These are phyloP conservation scores for Apiotrichum mycotoxinovorans DNA, from an alignment of 1,284 basidiomycete species.

Conservation along the genomic window DNA sequence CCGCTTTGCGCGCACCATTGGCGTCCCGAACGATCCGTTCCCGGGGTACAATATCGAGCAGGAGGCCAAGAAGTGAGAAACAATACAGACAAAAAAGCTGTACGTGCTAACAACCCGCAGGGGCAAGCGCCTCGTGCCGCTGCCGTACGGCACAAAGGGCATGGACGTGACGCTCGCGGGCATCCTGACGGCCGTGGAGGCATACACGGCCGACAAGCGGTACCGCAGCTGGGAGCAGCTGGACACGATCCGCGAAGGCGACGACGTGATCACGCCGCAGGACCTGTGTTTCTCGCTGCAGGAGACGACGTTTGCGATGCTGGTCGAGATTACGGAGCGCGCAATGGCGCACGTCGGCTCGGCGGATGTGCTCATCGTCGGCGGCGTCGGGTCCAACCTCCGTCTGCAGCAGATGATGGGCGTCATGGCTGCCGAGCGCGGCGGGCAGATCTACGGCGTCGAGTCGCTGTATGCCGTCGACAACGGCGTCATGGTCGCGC, in stretches of 20 bases:
- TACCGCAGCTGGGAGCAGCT: conserved; percentile 54
- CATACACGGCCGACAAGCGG: conserved; percentile 75
- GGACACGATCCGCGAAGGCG: conserved; percentile 24
- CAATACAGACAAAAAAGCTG: too few species aligned
- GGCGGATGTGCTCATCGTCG: conserved; percentile 93
- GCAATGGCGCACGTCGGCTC: conserved; percentile 99
- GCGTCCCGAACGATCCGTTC: conserved; percentile 89
- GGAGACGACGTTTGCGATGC: conserved; percentile 97
- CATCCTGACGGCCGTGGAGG: conserved; percentile 81
- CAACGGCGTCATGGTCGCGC: conserved; percentile 99
- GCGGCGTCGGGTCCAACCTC: conserved; percentile 96
- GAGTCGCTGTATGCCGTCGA: conserved; percentile 97
- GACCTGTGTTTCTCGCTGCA: conserved; percentile 97
- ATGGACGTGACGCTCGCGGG: conserved; percentile 98
- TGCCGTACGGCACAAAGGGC: conserved; percentile 97
- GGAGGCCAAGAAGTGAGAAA: conserved; percentile 74
- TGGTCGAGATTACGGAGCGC: conserved; percentile 97
- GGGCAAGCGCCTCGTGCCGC: conserved; percentile 63
- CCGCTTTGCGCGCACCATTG: conserved; percentile 93
- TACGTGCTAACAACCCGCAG: conserved; percentile 22
- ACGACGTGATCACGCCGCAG: conserved; percentile 79
- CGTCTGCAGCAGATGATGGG: conserved; percentile 98
- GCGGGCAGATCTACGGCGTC: conserved; percentile 87
- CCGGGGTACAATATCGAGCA: conserved; percentile 99
- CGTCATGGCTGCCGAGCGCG: conserved; percentile 87